Evolutionary conservation across 2,329 filamentous ascomycete species (phyloP), one percentile per base, ranked within the genome.

Genomic region (Metarhizium album): DNA sequence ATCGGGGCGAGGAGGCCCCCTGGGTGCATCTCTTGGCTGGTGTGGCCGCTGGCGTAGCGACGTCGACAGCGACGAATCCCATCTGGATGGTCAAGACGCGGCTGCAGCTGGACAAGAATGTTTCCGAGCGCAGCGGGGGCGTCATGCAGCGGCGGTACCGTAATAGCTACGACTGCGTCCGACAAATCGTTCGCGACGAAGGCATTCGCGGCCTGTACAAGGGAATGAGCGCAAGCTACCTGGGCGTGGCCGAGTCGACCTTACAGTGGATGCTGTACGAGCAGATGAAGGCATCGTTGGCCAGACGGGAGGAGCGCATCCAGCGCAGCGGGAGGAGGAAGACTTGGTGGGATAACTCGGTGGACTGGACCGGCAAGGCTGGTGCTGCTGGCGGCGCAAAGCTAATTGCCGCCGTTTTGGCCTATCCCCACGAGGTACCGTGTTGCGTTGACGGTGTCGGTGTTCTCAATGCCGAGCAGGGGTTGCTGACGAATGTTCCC

Each of bases 51-150:
- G 90, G 90, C 2, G 79, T 96, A 42, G 83, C 84, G 6, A 96
- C 91, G 0, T 87, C 87, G 45, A 96, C 91, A 1, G 87, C 86
- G 22, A 97, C 90, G 37, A 96, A 96, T 67, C 90, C 90, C 1
- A 95, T 97, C 62, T 97, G 90, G 90, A 79, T 97, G 55, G 82
- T 97, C 63, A 97, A 97, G 76, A 97, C 90, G 40, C 77, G 90
- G 31, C 67, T 97, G 59, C 90, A 97, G 70, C 79, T 97, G 33
- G 90, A 97, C 72, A 94, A 90, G 72, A 87, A 87, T 63, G 79
- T 82, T 48, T 85, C 84, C 16, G 78, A 80, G 59, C 72, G 78
- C 55, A 72, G 76, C 53, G 78, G 71, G 24, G 75, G 73, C 38
- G 65, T 70, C 24, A 70, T 71, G 49, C 72, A 74, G 48, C 76